Base-by-base conservation (phyloP, 805 yeast genomes). In the Candida vaughaniae region DNA sequence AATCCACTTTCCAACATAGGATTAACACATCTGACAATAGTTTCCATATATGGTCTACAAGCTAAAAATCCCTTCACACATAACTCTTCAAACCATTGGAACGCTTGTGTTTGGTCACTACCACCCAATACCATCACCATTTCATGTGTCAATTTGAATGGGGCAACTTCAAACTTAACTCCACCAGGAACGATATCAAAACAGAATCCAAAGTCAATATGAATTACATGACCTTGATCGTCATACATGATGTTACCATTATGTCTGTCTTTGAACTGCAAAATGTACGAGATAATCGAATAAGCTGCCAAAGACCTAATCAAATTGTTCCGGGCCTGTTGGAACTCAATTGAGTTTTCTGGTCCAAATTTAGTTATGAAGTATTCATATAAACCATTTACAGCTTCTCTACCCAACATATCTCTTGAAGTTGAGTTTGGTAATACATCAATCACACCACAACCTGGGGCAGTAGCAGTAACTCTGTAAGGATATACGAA, bases 131-230 rank as follows among this genome's bases (percentile, higher is more conserved):
- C 97, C 56, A 79, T 76, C 4, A 93, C 85, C 99, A 95, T 93
- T 55, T 93, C 99, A 51, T 83, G 85, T 3, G 99, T 93, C 47
- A 93, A 75, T 58, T 93, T 93, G 71, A 93, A 93, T 9, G 99
- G 98, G 1, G 95, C 96, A n/a, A 88, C 95, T 53, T 93, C 99
- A 57, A 93, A 95, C 53, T 82, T 87, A 33, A 93, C 97, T 23
- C 99, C 99, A 47, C 99, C 99, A 7, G 99, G 99, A 22, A 87
- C 97, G 60, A 93, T 93, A 65, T 93, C 99, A 58, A 93, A 95
- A 53, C 96, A 90, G 73, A 93, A 93, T 3, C 99, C 99, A 66
- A 93, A 93, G 65, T 93, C 99, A 61, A 95, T 87, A 62, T 93
- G 99, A 45, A 95, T 67, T 43, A 95, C 78, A 57, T 93, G 96